These are phyloP conservation scores for Clitoria ternatea DNA, from an alignment of 306 rosid genomes.

Conservation along the genomic window DNA sequence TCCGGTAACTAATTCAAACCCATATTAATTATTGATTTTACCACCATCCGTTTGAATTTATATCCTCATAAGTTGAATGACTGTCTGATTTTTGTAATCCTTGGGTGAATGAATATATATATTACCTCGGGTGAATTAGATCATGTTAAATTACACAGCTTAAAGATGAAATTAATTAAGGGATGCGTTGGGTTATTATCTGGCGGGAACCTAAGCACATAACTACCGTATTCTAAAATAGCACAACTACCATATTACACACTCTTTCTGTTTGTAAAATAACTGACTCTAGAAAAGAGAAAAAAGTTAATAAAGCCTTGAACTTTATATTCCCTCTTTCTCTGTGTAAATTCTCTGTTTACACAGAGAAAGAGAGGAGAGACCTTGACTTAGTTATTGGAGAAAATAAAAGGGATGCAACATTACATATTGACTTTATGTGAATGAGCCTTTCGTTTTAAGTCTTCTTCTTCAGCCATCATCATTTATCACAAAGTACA, in stretches of 20 bases:
- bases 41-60: too few species aligned
- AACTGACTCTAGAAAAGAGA: neutral
- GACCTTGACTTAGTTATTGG: slow-evolving; percentile 14
- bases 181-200: neutral
- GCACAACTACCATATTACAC: neutral
- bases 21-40: too few species aligned
- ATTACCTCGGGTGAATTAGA: neutral
- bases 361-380: neutral
- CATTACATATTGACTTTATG: neutral
- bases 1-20: too few species aligned
- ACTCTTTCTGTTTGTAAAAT: neutral
- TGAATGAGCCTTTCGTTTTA: neutral
- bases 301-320: neutral
- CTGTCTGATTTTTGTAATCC: too few species aligned
- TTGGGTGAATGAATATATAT: too few species aligned
- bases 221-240: slow-evolving; percentile 17
- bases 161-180: neutral
- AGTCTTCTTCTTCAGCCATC: neutral
- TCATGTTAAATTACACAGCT: too few species aligned
- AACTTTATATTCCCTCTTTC: neutral
- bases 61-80: too few species aligned
- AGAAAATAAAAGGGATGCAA: neutral
- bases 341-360: neutral
- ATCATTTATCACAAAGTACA: neutral
- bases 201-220: slow-evolving; percentile 12